A percentile compares a stretch with the other conserved stretches of the same genome.
Conservation (phyloP, 2,329 filamentous ascomycete genomes). For the Tolypocladium paradoxum region DNA sequence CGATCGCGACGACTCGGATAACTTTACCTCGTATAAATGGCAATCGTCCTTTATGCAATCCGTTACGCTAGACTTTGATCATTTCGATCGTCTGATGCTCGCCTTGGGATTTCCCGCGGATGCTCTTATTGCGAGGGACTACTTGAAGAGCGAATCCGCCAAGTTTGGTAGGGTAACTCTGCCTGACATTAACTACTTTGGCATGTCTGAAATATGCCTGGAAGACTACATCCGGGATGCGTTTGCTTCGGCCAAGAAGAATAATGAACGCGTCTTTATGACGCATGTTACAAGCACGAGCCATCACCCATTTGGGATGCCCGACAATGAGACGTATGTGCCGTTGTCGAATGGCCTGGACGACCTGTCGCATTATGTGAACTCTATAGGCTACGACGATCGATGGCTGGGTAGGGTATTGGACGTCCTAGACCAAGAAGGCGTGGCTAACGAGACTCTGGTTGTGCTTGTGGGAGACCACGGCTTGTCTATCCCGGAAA, state of each 20-base stretch:
- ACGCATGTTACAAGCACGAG: conserved; percentile 24
- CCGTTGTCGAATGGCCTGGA: conserved; percentile 15
- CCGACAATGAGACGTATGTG: conserved; percentile 14
- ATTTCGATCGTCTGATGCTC: conserved; percentile 15
- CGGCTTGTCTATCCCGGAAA: conserved; percentile 21
- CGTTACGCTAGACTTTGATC: conserved; percentile 19
- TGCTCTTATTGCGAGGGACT: conserved; percentile 16
- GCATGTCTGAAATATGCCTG: conserved; percentile 18
- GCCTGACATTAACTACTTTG: conserved; percentile 23
- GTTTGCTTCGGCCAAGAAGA: conserved; percentile 17
- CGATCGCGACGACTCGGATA: conserved; percentile 1
- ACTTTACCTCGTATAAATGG: conserved; percentile 17
- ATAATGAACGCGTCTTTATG: conserved; percentile 20
- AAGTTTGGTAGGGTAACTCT: conserved; percentile 16
- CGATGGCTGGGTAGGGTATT: conserved; percentile 21
- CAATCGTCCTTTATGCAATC: conserved; percentile 20
- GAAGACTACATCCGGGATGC: conserved; percentile 22
- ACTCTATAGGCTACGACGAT: conserved; percentile 21
- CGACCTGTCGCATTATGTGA: conserved; percentile 22
- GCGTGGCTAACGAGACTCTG: conserved; percentile 21
- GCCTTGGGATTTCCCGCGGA: conserved; percentile 17
- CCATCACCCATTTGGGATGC: conserved; percentile 21
- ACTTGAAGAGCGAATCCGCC: conserved; percentile 15
- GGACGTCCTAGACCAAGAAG: conserved; percentile 18
- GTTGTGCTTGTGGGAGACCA: conserved; percentile 22